Evolutionary conservation across 2,329 filamentous ascomycete genomes (phyloP), one percentile per base, ranked within the genome.

Genomic region (Fusarium citri): DNA sequence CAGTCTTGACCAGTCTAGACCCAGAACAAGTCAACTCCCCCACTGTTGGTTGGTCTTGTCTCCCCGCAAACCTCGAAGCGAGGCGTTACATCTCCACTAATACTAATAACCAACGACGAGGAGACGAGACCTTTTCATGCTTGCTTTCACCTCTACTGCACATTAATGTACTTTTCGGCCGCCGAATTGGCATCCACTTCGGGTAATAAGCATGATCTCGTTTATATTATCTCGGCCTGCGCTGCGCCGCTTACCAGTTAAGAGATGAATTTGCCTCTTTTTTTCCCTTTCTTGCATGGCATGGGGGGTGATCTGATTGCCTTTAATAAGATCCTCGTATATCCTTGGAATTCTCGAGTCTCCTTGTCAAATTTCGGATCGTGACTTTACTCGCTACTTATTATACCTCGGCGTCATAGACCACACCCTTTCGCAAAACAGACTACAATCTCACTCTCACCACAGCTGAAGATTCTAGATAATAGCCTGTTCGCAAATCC

Each of bases 41-140:
- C 20, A 28, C 26, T 22, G 28, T 18, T 31, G 28, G 28, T 49
- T 28, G 20, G n/a, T 49, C 26, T 22, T 28, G 16, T 31, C 22
- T 49, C 70, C 68, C 69, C 72, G 66, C 69, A 69, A 41, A 71
- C 59, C 50, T 66, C 59, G 67, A 55, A 59, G 72, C 41, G 54
- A 20, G 20, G 22, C 43, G 57, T 28, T 45, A 26, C 37, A 62
- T 62, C 54, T 49, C 55, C 55, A 65, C 60, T 46, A 28, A 18
- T n/a, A n/a, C 47, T 37, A 37, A 51, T 63, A 59, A 63, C 64
- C 58, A 54, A 58, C 47, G 31, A 28, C 48, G 34, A 37, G 34
- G 34, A 37, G 34, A 37, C 5, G 34, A 25, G 16, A 25, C n/a
- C 47, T 34, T 9, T 23, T 26, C 47, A 50, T 37, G 34, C 34